A percentile compares a stretch with the other conserved stretches of the same genome.
These are phyloP conservation scores for Phytophthora syringae DNA, from an alignment of 352 stramenopile species.

Conservation along the genomic window DNA sequence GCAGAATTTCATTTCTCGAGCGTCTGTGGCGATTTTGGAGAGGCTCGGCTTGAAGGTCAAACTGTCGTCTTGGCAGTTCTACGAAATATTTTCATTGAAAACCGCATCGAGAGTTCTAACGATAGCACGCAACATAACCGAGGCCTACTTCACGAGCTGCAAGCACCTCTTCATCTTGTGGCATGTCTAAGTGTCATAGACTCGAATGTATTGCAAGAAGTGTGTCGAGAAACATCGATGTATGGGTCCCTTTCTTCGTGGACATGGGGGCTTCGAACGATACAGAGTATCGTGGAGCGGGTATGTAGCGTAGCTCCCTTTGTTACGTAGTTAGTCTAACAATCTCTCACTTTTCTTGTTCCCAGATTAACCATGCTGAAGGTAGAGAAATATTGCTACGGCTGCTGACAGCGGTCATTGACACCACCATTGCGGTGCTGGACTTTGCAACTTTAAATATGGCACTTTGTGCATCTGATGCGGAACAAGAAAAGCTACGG, in stretches of 20 bases:
- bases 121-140: conserved; percentile 32
- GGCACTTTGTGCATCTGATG: conserved; percentile 40
- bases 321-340: background rate
- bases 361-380: conserved; percentile 63
- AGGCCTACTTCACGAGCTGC: conserved; percentile 62
- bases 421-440: conserved; percentile 45
- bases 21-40: conserved; percentile 58
- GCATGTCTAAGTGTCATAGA: conserved; percentile 71
- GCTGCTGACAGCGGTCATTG: conserved; percentile 53
- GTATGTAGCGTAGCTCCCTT: conserved; percentile 25
- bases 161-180: conserved; percentile 56
- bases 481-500: conserved; percentile 38
- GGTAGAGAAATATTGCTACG: conserved; percentile 55
- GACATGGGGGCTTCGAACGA: conserved; percentile 61
- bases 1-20: conserved; percentile 63
- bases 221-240: conserved; percentile 67
- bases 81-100: conserved; percentile 48
- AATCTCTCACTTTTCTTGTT: background rate
- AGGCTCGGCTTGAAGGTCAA: conserved; percentile 64
- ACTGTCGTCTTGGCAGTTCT: conserved; percentile 53
- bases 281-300: conserved; percentile 51
- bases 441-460: conserved; percentile 60
- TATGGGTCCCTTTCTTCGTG: conserved; percentile 73
- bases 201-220: conserved; percentile 61
- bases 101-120: conserved; percentile 8